These are phyloP conservation scores for Xerocomus potaroensis DNA, from an alignment of 768 basidiomycete species.

Conservation along the genomic window DNA sequence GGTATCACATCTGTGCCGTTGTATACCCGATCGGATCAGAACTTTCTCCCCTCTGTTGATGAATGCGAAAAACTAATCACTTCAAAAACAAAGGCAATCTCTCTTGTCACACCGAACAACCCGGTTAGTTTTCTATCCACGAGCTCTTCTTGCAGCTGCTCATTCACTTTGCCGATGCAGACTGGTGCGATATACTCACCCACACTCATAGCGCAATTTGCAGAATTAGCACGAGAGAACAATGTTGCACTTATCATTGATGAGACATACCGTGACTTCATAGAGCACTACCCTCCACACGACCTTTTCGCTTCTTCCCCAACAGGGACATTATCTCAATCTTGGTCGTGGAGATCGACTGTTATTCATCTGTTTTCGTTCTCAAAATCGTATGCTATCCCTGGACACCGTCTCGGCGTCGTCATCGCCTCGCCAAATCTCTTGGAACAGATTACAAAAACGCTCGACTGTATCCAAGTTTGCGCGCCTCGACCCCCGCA, in stretches of 20 bases:
- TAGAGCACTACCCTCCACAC: conserved; percentile 52
- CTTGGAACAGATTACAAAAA: conserved; percentile 44
- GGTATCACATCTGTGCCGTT: conserved; percentile 57
- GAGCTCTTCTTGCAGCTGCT: not conserved
- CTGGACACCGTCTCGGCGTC: conserved; percentile 76
- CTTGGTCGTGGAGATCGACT: conserved; percentile 61
- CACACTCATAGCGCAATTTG: conserved; percentile 53
- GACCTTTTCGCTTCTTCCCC: conserved; percentile 40
- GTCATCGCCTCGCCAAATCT: conserved; percentile 59
- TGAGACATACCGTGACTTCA: conserved; percentile 86
- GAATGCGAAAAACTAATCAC: conserved; percentile 52
- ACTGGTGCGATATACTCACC: conserved; percentile 70
- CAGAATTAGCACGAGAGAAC: conserved; percentile 48
- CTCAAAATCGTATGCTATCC: conserved; percentile 77
- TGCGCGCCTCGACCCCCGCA: conserved; percentile 76
- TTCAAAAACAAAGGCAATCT: conserved; percentile 59
- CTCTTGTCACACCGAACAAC: conserved; percentile 75
- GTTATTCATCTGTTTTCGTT: conserved; percentile 75
- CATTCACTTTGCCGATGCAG: conserved; percentile 22
- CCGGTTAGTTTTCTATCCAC: conserved; percentile 40
- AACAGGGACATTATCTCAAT: conserved; percentile 22
- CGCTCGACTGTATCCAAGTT: conserved; percentile 77
- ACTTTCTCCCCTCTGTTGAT: conserved; percentile 57
- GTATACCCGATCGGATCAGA: conserved; percentile 43
- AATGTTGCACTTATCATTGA: conserved; percentile 73